phyloP scores from a whole-genome alignment of 1,139 yeast genomes.

The Hyphopichia wangnamkhiaoensis region DNA sequence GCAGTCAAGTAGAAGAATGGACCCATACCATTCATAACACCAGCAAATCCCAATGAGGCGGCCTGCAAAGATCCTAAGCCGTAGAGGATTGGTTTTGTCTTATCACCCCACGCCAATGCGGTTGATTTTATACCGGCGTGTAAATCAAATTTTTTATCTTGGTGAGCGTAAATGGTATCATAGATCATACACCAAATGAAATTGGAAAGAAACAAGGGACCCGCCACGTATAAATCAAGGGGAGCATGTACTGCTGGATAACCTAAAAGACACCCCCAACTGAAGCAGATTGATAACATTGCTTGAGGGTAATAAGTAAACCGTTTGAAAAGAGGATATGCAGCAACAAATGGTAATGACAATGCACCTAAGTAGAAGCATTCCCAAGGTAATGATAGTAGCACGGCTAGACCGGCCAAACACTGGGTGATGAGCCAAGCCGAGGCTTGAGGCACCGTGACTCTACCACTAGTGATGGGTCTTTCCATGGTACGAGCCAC shows the following conservation, averaged over 20 bases:
- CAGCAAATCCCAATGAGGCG: conserved; percentile 65
- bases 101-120: conserved; percentile 89
- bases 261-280: conserved; percentile 94
- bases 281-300: conserved; percentile 77
- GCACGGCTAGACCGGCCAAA: conserved; percentile 70
- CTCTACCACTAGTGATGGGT: conserved; percentile 89
- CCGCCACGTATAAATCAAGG: conserved; percentile 71
- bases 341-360: conserved; percentile 75
- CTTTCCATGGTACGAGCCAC: conserved; percentile 87
- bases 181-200: conserved; percentile 94
- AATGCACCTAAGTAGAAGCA: conserved; percentile 84
- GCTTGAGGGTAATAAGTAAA: conserved; percentile 95
- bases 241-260: conserved; percentile 93
- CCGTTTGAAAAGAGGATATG: conserved; percentile 91
- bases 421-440: conserved; percentile 75
- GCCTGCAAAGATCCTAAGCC: conserved; percentile 69
- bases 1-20: conserved; percentile 77
- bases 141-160: conserved; percentile 85
- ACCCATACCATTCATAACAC: conserved; percentile 80
- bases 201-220: conserved; percentile 74
- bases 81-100: conserved; percentile 67
- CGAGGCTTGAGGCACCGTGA: conserved; percentile 71
- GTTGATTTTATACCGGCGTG: conserved; percentile 92
- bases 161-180: conserved; percentile 97
- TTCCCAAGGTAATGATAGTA: conserved; percentile 72